These are phyloP conservation scores for Phytophthora uliginosa DNA, from an alignment of 352 stramenopile species.

Conservation along the genomic window DNA sequence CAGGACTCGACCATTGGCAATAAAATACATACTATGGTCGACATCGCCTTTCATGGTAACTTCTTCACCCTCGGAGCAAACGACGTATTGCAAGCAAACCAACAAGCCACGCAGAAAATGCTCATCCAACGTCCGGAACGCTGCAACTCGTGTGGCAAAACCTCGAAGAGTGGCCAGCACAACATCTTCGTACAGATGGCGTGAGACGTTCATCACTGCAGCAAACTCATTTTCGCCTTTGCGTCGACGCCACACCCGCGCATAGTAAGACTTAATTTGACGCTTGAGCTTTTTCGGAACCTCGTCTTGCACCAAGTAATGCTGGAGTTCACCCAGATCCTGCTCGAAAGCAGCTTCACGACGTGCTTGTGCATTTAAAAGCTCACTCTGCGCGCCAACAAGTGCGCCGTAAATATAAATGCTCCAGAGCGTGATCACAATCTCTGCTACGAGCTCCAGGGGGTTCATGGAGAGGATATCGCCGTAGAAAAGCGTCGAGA, in stretches of 20 bases:
- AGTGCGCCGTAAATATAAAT: conserved; percentile 83
- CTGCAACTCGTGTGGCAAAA: conserved; percentile 61
- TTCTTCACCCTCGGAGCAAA: conserved; percentile 73
- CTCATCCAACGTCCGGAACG: conserved; percentile 64
- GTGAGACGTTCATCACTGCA: conserved; percentile 55
- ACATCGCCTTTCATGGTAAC: conserved; percentile 76
- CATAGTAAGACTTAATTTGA: conserved; percentile 82
- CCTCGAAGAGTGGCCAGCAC: conserved; percentile 57
- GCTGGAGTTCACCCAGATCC: conserved; percentile 67
- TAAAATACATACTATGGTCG: conserved; percentile 88
- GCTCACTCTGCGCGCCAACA: conserved; percentile 64
- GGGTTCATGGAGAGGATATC: conserved; percentile 82
- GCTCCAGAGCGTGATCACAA: conserved; percentile 63
- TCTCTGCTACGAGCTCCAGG: conserved; percentile 64
- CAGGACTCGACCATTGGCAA: conserved; percentile 66
- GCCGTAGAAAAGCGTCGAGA: conserved; percentile 79
- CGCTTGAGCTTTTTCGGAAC: conserved; percentile 71
- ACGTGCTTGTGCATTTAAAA: conserved; percentile 56
- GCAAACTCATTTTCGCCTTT: conserved; percentile 63
- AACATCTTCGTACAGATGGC: conserved; percentile 66
- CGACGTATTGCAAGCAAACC: conserved; percentile 66
- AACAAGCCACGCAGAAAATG: conserved; percentile 75
- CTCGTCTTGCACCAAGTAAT: conserved; percentile 76
- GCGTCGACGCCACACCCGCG: conserved; percentile 58
- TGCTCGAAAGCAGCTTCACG: conserved; percentile 72